Percentiles rank a stretch among this genome's conserved stretches.
Conservation (phyloP, 140 eudicot species). For the Artemisia princeps region DNA sequence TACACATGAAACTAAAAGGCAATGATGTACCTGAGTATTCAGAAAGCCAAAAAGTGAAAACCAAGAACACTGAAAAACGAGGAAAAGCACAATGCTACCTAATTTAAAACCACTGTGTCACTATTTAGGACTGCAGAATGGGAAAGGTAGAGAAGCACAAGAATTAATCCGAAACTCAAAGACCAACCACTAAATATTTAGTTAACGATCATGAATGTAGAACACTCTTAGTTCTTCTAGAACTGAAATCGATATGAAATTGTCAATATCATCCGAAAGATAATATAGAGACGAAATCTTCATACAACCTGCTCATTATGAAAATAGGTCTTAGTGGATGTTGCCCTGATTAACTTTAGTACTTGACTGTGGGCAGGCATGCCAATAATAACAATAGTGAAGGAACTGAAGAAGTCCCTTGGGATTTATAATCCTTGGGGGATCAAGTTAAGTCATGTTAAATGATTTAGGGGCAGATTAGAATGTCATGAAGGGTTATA, state of each 20-base stretch:
- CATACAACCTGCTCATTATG: constrained; percentile 4
- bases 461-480: not conserved
- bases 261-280: not conserved
- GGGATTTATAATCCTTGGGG: not conserved
- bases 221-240: not conserved
- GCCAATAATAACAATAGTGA: not conserved
- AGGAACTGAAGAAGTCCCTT: not conserved
- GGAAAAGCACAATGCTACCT: not conserved
- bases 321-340: not conserved
- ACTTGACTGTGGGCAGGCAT: not conserved
- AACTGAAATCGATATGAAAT: constrained; percentile 1
- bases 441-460: not conserved
- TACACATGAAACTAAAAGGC: constrained; percentile 12
- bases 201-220: not conserved
- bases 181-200: not conserved
- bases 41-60: constrained; percentile 13
- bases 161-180: not conserved
- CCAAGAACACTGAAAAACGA: not conserved
- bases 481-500: not conserved
- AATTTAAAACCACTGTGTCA: not conserved
- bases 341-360: constrained; percentile 6
- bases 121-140: constrained; percentile 1
- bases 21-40: constrained; percentile 1
- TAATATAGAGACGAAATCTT: not conserved
- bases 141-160: constrained; percentile 7